Evolutionary conservation across 1,284 basidiomycete genomes (phyloP).

Genomic region (Irpex sp.): DNA sequence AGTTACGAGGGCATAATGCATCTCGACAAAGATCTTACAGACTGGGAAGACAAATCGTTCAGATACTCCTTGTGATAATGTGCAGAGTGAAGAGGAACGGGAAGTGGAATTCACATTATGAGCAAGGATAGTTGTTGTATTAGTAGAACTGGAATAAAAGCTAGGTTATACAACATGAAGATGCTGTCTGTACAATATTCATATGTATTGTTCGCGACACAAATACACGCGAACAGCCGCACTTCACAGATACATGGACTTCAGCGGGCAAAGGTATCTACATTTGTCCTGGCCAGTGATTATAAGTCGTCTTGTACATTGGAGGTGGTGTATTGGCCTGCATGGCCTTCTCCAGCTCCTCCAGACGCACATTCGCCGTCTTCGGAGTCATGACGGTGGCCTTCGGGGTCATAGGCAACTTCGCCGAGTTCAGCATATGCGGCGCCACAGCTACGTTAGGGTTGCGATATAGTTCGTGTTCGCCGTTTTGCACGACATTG

Average conservation of each 20-base stretch:
- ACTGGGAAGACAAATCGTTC: constrained; percentile 11
- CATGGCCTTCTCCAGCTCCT: not conserved
- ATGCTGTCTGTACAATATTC: too few relatives aligned
- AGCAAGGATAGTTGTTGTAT: not conserved
- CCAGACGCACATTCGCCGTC: not conserved
- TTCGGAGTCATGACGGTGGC: not conserved
- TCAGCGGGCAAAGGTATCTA: not conserved
- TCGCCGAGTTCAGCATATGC: not conserved
- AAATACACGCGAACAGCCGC: too few relatives aligned
- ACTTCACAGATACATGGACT: too few relatives aligned
- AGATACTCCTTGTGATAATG: constrained; percentile 7
- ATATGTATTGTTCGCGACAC: too few relatives aligned
- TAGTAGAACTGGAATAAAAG: not conserved
- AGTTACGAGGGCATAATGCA: constrained; percentile 10
- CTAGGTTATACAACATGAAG: not conserved
- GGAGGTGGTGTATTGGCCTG: not conserved
- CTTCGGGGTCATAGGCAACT: not conserved
- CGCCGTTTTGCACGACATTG: constrained; percentile 3
- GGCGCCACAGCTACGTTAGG: not conserved
- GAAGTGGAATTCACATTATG: too few relatives aligned
- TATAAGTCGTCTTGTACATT: not conserved
- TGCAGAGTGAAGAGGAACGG: too few relatives aligned
- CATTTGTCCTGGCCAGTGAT: not conserved
- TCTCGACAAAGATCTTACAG: constrained; percentile 11
- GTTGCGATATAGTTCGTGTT: not conserved